Evolutionary conservation across 257 asterid species (phyloP).

Genomic region (Scutellaria baicalensis): DNA sequence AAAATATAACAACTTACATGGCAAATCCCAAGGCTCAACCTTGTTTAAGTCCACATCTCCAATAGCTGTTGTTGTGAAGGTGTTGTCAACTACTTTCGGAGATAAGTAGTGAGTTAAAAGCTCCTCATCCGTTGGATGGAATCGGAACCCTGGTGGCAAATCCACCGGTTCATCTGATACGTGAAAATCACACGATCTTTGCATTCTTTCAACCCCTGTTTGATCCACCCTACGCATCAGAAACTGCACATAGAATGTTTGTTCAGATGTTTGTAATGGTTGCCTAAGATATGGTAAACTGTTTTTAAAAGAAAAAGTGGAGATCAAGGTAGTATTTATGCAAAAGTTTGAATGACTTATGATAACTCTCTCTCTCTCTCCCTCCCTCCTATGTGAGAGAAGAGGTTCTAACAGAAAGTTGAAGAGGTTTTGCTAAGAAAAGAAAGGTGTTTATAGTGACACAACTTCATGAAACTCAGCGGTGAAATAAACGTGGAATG

Average conservation of each 20-base stretch:
- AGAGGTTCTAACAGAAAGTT: neutral
- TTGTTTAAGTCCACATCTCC: conserved; percentile 63
- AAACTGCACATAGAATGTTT: neutral
- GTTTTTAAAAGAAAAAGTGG: neutral
- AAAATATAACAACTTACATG: conserved; percentile 35
- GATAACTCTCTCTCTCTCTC: neutral
- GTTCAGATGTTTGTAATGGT: neutral
- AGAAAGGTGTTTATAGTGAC: conserved; percentile 3
- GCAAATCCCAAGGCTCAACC: conserved; percentile 80
- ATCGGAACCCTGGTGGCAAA: conserved; percentile 65
- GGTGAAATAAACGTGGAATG: conserved; percentile 6
- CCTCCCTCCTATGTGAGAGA: neutral
- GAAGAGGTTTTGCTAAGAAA: conserved; percentile 2
- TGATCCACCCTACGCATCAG: neutral
- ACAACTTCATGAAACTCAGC: conserved; percentile 12
- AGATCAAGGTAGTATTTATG: conserved; percentile 6
- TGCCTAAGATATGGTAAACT: neutral
- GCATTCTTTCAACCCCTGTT: conserved; percentile 6
- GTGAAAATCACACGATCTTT: neutral
- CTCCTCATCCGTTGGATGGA: conserved; percentile 69
- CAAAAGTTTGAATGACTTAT: neutral
- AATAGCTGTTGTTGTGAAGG: conserved; percentile 34
- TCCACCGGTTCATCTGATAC: conserved; percentile 19
- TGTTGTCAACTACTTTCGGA: conserved; percentile 34
- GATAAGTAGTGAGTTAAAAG: conserved; percentile 51